Conservation (phyloP, 345 rosid genomes). For the Carallia pectinifolia region DNA sequence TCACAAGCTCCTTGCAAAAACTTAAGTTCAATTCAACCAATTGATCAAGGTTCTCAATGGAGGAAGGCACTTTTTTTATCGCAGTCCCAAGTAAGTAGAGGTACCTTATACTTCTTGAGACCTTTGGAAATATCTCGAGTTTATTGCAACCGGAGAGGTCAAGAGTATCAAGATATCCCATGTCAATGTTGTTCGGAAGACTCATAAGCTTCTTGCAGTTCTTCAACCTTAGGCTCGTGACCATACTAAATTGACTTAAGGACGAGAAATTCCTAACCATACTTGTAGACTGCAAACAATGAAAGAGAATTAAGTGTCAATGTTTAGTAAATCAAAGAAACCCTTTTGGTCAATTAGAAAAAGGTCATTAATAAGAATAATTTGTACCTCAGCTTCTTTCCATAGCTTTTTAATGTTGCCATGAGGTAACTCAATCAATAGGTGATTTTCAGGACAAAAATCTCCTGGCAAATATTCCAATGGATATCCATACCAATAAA, state of each 20-base stretch:
- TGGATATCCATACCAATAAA: slow-evolving; percentile 11
- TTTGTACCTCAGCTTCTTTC: neutral
- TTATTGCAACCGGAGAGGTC: slow-evolving; percentile 9
- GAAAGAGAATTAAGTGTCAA: too few relatives aligned
- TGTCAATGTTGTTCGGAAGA: neutral
- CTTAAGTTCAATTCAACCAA: slow-evolving; percentile 4
- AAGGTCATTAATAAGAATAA: too few relatives aligned
- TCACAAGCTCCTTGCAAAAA: neutral
- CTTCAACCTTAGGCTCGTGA: neutral
- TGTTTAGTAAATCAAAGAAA: too few relatives aligned
- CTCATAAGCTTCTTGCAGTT: neutral
- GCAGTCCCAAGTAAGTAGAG: too few relatives aligned
- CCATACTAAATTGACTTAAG: neutral
- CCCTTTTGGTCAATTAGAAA: too few relatives aligned
- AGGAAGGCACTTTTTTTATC: too few relatives aligned
- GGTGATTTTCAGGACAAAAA: neutral
- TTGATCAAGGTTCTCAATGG: too few relatives aligned
- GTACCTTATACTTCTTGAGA: too few relatives aligned
- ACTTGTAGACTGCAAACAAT: neutral
- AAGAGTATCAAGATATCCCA: slow-evolving; percentile 6
- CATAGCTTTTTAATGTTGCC: neutral
- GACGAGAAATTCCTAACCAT: neutral
- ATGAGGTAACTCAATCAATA: neutral
- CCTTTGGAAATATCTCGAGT: slow-evolving; percentile 8
- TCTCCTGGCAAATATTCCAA: slow-evolving; percentile 3